Percentiles rank a stretch among this genome's conserved stretches.
phyloP scores from a whole-genome alignment of 495 filamentous ascomycete species.

The Xylaria nigripes region DNA sequence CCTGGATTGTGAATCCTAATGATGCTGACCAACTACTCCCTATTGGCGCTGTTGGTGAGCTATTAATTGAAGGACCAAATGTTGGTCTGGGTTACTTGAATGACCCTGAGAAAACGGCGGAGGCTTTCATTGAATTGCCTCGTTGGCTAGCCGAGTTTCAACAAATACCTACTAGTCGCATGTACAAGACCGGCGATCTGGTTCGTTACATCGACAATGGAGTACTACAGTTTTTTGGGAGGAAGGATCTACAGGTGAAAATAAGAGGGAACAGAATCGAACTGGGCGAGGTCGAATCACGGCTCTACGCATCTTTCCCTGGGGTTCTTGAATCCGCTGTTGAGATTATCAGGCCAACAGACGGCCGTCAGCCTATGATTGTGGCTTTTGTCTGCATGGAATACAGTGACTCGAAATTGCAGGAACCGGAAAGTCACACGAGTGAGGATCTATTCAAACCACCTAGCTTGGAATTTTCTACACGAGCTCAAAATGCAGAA shows the following conservation, averaged over 20 bases:
- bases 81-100: constrained; percentile 30
- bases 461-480: neutral
- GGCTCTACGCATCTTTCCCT: neutral
- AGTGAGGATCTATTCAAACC: neutral
- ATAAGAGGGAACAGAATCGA: constrained; percentile 20
- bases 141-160: constrained; percentile 26
- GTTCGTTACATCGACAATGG: neutral
- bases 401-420: neutral
- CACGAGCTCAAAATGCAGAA: neutral
- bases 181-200: constrained; percentile 8
- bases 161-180: neutral
- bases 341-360: neutral
- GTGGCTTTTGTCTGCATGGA: neutral
- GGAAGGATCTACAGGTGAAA: constrained; percentile 23
- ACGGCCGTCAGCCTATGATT: neutral
- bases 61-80: constrained; percentile 29
- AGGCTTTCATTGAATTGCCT: constrained; percentile 32
- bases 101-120: constrained; percentile 23
- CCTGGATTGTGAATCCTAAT: constrained; percentile 45
- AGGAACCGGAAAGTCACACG: neutral
- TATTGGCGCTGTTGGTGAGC: constrained; percentile 31
- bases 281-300: constrained; percentile 17
- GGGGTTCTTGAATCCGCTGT: neutral
- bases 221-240: neutral
- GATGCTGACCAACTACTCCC: constrained; percentile 39